Evolutionary conservation across 768 basidiomycete species (phyloP), one percentile per base, ranked within the genome.

Genomic region (Lyophyllum atratum): DNA sequence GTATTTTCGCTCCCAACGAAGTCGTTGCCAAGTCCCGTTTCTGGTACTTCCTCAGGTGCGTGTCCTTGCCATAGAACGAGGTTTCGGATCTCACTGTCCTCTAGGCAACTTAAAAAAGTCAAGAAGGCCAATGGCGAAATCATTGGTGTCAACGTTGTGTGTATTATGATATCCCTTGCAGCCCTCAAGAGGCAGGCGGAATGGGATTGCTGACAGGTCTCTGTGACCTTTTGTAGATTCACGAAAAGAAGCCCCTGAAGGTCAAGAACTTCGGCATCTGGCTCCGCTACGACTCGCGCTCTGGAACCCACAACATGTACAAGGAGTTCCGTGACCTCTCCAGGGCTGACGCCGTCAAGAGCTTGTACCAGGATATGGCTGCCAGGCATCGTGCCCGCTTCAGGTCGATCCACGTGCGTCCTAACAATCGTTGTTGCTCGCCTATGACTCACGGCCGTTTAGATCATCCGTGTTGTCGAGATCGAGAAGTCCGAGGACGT

Each of bases 281-380:
- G 97, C 78, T 99, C 73, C 92, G 96, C 67, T 99, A 99, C 78
- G 97, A 99, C 80, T 98, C 96, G 53, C 94, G 96, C 68, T 97
- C 95, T 50, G 97, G 97, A 62, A 99, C 97, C 45, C 97, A 98
- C 89, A 99, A 99, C 87, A 96, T 98, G 95, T 97, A 97, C 91
- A 95, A 95, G 86, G 91, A 93, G 77, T 98, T 93, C 90, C 93
- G 95, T 70, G 96, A 98, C 68, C 89, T 99, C 66, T 83, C 83
- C 66, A 89, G 97, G 63, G 89, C 93, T 59, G 95, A 93, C 72
- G 96, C 97, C 56, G 97, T 98, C 73, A 95, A 92, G 84, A 83
- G 88, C 66, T 77, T 98, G 74, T 98, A 98, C 86, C 96, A 98
- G 80, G 96, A 98, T 78, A 98, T 99, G 96, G 93, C 97, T 68